Evolutionary conservation across 176 grass and related monocot species (phyloP), one percentile per base, ranked within the genome.

Genomic region (Poa annua): DNA sequence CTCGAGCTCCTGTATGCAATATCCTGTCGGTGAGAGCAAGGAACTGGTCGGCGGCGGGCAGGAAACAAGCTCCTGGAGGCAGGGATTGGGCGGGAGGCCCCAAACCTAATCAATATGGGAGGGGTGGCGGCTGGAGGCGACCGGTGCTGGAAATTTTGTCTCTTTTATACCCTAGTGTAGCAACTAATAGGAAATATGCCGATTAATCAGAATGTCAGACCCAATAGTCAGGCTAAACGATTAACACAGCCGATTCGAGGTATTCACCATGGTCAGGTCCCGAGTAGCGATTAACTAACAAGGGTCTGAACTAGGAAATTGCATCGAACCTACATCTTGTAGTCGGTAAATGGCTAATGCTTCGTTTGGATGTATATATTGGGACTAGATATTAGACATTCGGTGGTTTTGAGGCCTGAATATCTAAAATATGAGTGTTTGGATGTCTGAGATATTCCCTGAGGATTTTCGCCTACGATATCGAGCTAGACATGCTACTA

Each of bases 231-330:
- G 52, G 52, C 52, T n/a, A 55, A 55, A 55, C 19, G 17, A 54
- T 55, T 55, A 55, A 55, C 52, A 55, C 19, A n/a, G 2, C 20
- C 19, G 8, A 55, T 55, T 55, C 19, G 53, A n/a, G 53, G 17
- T 55, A n/a, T 9, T 55, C 7, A 2, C 19, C 53, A 21, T 13
- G 20, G 6, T 55, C 53, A 55, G 15, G 17, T 54, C 52, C 16
- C 6, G 19, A 54, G 52, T 54, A 54, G 52, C 17, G 17, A 20
- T 54, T 53, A 53, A 53, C 16, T 53, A 56, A 48, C 3, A 66
- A 66, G 64, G 64, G 33, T 17, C 16, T 38, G 64, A 66, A 38
- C 33, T 66, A 66, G 64, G 33, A 66, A 38, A 66, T 66, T 66
- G 64, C 32, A 38, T 20, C 64, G 19, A 66, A 66, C 32, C 7